These are phyloP conservation scores for Capillidium heterosporum DNA, from an alignment of 371 early-diverging fungal genomes.

Conservation along the genomic window DNA sequence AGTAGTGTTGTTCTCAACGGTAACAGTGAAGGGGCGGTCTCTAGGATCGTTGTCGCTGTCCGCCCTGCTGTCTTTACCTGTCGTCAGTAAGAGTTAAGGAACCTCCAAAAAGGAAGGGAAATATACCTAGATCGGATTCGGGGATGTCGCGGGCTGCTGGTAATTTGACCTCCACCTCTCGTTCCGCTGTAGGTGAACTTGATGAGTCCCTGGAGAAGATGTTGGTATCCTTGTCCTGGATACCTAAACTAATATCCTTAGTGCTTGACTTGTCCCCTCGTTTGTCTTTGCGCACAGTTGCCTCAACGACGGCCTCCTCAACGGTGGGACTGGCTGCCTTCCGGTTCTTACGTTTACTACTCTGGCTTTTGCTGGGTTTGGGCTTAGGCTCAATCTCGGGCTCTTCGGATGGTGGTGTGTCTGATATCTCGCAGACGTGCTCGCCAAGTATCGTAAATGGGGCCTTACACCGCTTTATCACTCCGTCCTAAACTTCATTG, in stretches of 20 bases:
- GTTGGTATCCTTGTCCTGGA: not conserved
- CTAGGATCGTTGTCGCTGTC: not conserved
- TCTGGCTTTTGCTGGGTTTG: not conserved
- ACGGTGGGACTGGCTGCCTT: not conserved
- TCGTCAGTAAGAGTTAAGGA: not conserved
- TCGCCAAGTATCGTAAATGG: slow-evolving; percentile 54
- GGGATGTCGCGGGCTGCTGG: no score
- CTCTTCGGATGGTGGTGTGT: slow-evolving; percentile 6
- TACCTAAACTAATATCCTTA: not conserved
- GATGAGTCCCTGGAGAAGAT: not conserved
- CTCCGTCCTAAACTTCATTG: slow-evolving; percentile 36
- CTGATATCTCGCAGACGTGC: slow-evolving; percentile 34
- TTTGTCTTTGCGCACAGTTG: not conserved
- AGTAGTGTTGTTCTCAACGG: slow-evolving; percentile 12
- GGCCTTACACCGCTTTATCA: slow-evolving; percentile 46
- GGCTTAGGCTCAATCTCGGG: not conserved
- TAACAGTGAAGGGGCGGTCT: not conserved
- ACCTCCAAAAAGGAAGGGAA: not conserved
- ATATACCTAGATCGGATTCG: no score
- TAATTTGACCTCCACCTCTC: not conserved
- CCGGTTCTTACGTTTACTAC: not conserved
- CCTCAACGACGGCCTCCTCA: not conserved
- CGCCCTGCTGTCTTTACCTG: not conserved
- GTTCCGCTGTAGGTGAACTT: not conserved
- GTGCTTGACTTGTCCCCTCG: not conserved